Evolutionary conservation across 2,329 filamentous ascomycete genomes (phyloP).

Genomic region (Eutypa lata): DNA sequence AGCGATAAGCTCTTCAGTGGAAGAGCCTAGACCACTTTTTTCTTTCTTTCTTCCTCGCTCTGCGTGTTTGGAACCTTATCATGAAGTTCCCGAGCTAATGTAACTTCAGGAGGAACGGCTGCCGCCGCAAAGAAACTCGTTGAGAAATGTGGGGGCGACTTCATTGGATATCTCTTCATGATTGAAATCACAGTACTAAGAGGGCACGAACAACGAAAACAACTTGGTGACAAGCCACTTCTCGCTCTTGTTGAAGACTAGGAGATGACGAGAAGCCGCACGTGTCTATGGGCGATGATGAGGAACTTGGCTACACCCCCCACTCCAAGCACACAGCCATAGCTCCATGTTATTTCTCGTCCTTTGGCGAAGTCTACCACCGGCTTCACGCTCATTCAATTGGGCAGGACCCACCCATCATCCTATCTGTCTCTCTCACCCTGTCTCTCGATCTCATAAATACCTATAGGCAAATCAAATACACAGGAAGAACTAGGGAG

Average conservation of each 20-base stretch:
- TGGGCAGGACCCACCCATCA: neutral
- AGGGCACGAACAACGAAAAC: slow-evolving; percentile 67
- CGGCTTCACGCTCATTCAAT: neutral
- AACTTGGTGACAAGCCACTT: slow-evolving; percentile 75
- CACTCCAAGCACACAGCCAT: neutral
- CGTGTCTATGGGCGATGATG: neutral
- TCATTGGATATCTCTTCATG: slow-evolving; percentile 90
- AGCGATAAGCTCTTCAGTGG: neutral
- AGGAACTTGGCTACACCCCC: neutral
- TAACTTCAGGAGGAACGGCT: slow-evolving; percentile 75
- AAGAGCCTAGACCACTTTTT: slow-evolving; percentile 1
- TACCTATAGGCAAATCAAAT: no score
- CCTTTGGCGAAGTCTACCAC: neutral
- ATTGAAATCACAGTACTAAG: slow-evolving; percentile 89
- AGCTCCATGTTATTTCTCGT: neutral
- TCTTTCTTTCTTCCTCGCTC: slow-evolving; percentile 10
- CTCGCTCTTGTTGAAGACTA: slow-evolving; percentile 71
- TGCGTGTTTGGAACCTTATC: slow-evolving; percentile 12
- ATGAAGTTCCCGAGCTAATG: neutral
- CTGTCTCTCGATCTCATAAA: no score
- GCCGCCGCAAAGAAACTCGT: slow-evolving; percentile 84
- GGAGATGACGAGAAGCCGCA: slow-evolving; percentile 27
- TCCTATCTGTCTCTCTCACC: no score
- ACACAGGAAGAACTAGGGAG: neutral
- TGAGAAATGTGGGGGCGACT: slow-evolving; percentile 76